Conservation (phyloP, 2,329 filamentous ascomycete genomes). For the Kalmusia sp. region DNA sequence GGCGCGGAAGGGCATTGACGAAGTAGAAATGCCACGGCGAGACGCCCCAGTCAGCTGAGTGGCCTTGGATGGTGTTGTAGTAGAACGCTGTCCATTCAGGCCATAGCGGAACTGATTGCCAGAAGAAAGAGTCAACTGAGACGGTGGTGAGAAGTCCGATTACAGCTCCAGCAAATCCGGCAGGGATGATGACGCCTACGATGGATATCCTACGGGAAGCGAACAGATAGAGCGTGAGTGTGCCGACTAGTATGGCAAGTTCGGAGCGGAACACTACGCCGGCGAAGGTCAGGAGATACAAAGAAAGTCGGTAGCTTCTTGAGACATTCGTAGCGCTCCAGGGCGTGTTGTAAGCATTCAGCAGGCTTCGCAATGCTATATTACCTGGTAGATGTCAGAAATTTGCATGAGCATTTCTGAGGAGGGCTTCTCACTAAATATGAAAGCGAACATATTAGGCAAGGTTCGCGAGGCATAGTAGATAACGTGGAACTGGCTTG, state of each 20-base stretch:
- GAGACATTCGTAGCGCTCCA: slow-evolving; percentile 43
- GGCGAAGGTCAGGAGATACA: slow-evolving; percentile 79
- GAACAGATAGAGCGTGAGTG: slow-evolving; percentile 71
- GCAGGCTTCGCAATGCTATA: slow-evolving; percentile 63
- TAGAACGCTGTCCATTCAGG: slow-evolving; percentile 89
- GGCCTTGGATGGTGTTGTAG: slow-evolving; percentile 87
- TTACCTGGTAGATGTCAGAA: slow-evolving; percentile 61
- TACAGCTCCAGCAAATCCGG: slow-evolving; percentile 70
- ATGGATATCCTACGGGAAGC: slow-evolving; percentile 61
- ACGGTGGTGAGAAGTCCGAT: slow-evolving; percentile 74
- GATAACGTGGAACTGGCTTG: slow-evolving; percentile 87
- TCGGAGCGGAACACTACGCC: slow-evolving; percentile 90
- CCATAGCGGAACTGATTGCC: slow-evolving; percentile 81
- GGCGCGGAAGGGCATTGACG: slow-evolving; percentile 76
- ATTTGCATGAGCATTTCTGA: too few species aligned
- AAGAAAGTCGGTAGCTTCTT: slow-evolving; percentile 66
- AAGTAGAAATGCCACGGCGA: slow-evolving; percentile 90
- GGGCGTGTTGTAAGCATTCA: slow-evolving; percentile 54
- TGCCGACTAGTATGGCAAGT: slow-evolving; percentile 78
- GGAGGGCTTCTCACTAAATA: slow-evolving; percentile 68
- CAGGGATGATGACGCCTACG: slow-evolving; percentile 65
- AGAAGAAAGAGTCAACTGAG: slow-evolving; percentile 89
- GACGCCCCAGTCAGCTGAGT: slow-evolving; percentile 86
- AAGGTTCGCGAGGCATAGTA: slow-evolving; percentile 92
- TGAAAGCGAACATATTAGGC: slow-evolving; percentile 97